phyloP scores from a whole-genome alignment of 176 grass and related monocot genomes.

The Tillandsia leiboldiana region DNA sequence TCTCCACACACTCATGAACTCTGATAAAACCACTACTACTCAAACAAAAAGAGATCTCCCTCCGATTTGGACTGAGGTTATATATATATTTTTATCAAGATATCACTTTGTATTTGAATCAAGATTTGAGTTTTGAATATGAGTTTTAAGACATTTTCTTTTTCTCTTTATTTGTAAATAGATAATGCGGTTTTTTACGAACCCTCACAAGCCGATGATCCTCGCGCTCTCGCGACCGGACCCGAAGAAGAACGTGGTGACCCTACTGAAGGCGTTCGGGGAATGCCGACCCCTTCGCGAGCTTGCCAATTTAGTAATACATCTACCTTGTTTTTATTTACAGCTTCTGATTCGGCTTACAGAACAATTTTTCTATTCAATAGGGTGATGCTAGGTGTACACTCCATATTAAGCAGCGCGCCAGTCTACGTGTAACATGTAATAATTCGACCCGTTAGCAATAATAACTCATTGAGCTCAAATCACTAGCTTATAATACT shows the following conservation, averaged over 20 bases:
- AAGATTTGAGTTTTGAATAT: not conserved
- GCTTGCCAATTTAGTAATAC: slow-evolving; percentile 65
- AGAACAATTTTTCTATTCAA: too few relatives aligned
- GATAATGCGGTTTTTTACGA: slow-evolving; percentile 81
- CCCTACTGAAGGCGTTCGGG: slow-evolving; percentile 89
- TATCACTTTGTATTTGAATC: too few relatives aligned
- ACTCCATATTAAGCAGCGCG: too few relatives aligned
- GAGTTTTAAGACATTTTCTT: not conserved
- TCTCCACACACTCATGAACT: slow-evolving; percentile 39
- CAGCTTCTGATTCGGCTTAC: too few relatives aligned
- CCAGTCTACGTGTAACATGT: too few relatives aligned
- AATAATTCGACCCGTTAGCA: too few relatives aligned
- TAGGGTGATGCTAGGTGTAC: too few relatives aligned
- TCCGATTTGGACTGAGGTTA: slow-evolving; percentile 86
- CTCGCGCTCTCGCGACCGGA: slow-evolving; percentile 81
- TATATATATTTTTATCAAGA: not conserved
- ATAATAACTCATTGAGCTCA: too few relatives aligned
- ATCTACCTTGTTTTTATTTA: not conserved
- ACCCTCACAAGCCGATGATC: slow-evolving; percentile 97
- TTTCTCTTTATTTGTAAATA: slow-evolving; percentile 8
- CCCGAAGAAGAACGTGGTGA: slow-evolving; percentile 94
- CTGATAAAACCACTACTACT: slow-evolving; percentile 24
- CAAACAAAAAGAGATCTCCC: slow-evolving; percentile 57
- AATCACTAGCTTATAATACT: too few relatives aligned
- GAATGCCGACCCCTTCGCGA: slow-evolving; percentile 71